Percentiles rank a stretch among this genome's conserved stretches.
Evolutionary conservation across 164 flowering plant species (phyloP).

Genomic region (Vitis amurensis): DNA sequence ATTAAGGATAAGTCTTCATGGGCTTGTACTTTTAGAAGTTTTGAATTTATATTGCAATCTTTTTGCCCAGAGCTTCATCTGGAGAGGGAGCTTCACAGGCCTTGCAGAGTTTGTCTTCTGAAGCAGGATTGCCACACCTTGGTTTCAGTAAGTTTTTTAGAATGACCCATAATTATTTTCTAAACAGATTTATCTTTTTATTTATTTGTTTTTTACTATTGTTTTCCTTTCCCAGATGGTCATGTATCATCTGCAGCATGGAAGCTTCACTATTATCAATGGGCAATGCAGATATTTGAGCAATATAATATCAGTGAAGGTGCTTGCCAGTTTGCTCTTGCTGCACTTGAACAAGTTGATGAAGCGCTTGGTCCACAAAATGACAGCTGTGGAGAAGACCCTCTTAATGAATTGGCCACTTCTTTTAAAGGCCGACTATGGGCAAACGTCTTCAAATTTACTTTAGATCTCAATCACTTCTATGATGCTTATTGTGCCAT

Average conservation of each 20-base stretch:
- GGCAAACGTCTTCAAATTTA: conserved; percentile 93
- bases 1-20: too few relatives aligned
- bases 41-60: neutral
- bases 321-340: conserved; percentile 92
- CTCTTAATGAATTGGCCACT: conserved; percentile 52
- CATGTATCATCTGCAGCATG: conserved; percentile 55
- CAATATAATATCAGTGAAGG: conserved; percentile 80
- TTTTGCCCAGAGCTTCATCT: conserved; percentile 70
- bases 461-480: conserved; percentile 69
- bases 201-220: conserved; percentile 1
- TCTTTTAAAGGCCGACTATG: conserved; percentile 82
- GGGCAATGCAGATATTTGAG: conserved; percentile 96
- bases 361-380: conserved; percentile 50
- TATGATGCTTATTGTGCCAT: conserved; percentile 97
- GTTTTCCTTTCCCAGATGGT: conserved; percentile 31
- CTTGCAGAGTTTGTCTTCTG: conserved; percentile 62
- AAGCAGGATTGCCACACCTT: conserved; percentile 51
- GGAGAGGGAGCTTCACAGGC: conserved; percentile 61
- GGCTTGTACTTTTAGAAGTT: neutral
- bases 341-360: conserved; percentile 96
- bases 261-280: conserved; percentile 93
- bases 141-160: conserved; percentile 37
- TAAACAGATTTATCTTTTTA: neutral
- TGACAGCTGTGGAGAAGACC: conserved; percentile 20
- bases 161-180: neutral